These are phyloP conservation scores for Fusarium sp. DNA, from an alignment of 2,329 filamentous ascomycete genomes.

Conservation along the genomic window DNA sequence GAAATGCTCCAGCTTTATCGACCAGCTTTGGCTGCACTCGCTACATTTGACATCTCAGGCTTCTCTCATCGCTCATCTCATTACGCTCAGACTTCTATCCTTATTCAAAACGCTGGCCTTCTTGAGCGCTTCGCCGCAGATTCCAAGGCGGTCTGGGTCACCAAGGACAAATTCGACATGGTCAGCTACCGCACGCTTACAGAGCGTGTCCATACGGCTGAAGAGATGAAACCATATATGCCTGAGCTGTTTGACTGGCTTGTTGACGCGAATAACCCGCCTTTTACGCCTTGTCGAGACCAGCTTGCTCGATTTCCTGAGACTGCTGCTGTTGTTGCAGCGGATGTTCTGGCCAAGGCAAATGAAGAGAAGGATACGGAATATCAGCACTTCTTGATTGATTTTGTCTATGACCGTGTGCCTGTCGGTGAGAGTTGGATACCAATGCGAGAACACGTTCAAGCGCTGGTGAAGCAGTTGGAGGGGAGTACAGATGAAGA, in stretches of 20 bases:
- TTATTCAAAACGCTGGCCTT: background rate
- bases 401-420: background rate
- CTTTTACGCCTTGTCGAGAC: background rate
- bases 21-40: background rate
- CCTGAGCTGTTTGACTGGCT: background rate
- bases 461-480: background rate
- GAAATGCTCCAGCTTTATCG: background rate
- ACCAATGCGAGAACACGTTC: background rate
- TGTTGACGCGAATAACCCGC: background rate
- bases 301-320: background rate
- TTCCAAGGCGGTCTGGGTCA: background rate
- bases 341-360: background rate
- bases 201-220: background rate
- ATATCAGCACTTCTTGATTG: background rate
- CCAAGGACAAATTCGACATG: background rate
- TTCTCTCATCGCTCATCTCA: background rate
- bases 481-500: background rate
- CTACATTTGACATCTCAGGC: background rate
- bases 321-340: background rate
- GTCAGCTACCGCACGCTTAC: background rate
- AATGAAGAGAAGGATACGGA: background rate
- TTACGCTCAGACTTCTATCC: background rate
- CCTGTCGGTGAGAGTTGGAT: background rate
- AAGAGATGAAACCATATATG: conserved; percentile 3
- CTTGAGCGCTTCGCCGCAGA: background rate